A percentile compares a stretch with the other conserved stretches of the same genome.
These are phyloP conservation scores for Hanseniaspora guilliermondii DNA, from an alignment of 805 yeast species.

Conservation along the genomic window DNA sequence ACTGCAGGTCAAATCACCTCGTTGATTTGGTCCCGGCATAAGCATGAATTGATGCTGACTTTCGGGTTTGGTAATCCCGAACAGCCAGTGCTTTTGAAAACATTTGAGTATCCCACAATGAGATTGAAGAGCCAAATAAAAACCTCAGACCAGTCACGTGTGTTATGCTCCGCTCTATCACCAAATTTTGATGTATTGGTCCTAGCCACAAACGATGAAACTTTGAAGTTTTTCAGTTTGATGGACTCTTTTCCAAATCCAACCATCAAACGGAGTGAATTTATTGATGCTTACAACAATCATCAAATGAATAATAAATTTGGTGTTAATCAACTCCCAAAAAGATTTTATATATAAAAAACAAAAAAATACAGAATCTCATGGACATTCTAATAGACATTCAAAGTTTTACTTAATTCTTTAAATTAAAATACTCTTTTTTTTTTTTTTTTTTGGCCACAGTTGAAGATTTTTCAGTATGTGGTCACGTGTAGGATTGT, in stretches of 20 bases:
- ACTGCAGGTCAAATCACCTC: constrained; percentile 72
- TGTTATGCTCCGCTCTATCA: constrained; percentile 52
- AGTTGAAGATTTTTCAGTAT: too few relatives aligned
- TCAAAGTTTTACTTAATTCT: too few relatives aligned
- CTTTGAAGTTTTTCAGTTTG: constrained; percentile 66
- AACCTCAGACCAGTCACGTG: constrained; percentile 42
- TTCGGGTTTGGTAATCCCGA: constrained; percentile 62
- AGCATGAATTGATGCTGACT: constrained; percentile 59
- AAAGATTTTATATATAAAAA: background rate
- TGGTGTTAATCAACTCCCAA: background rate
- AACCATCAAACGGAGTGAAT: background rate
- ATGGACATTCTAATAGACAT: background rate
- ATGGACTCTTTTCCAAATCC: background rate
- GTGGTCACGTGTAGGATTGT: too few relatives aligned
- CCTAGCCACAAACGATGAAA: constrained; percentile 66
- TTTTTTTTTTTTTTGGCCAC: too few relatives aligned
- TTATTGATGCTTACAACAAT: background rate
- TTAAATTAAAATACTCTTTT: too few relatives aligned
- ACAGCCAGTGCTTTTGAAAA: constrained; percentile 40
- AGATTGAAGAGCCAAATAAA: constrained; percentile 36
- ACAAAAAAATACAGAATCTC: background rate
- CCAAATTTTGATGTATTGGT: constrained; percentile 54
- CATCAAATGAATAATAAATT: background rate
- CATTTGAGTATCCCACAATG: constrained; percentile 60
- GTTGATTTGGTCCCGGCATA: constrained; percentile 56